phyloP scores from a whole-genome alignment of 2,329 filamentous ascomycete species.

The Aureobasidium vineae region DNA sequence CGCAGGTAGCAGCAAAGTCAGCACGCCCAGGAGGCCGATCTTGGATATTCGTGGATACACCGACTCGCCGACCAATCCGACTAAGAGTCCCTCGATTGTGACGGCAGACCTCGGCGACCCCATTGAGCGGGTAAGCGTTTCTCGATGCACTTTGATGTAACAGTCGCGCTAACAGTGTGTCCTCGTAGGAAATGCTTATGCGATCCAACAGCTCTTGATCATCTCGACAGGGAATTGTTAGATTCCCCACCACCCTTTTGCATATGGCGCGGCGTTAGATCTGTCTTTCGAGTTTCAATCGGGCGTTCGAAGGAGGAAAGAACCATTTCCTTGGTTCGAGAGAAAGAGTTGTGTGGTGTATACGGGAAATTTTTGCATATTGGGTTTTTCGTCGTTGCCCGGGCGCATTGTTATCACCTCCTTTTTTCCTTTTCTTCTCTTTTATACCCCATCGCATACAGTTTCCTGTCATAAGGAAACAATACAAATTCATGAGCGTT shows the following conservation, averaged over 20 bases:
- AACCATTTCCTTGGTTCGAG: background rate
- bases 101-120: constrained; percentile 61
- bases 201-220: constrained; percentile 29
- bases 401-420: background rate
- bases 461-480: background rate
- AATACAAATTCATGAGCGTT: constrained; percentile 8
- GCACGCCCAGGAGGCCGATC: constrained; percentile 32
- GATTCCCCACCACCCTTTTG: background rate
- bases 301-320: background rate
- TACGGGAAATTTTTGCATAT: constrained; percentile 5
- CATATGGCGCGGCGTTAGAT: constrained; percentile 22
- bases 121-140: constrained; percentile 53
- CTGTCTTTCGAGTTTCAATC: background rate
- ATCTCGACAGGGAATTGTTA: background rate
- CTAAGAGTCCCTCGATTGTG: constrained; percentile 63
- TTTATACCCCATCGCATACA: constrained; percentile 20
- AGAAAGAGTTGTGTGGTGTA: background rate
- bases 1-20: constrained; percentile 8
- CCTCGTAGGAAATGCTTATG: constrained; percentile 33
- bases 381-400: background rate
- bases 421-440: background rate
- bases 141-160: background rate
- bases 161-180: background rate
- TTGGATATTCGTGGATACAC: constrained; percentile 65
- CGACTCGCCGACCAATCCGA: constrained; percentile 60